Percentiles rank a stretch among this genome's conserved stretches.
Evolutionary conservation across 305 asterid genomes (phyloP).

Genomic region (Caryopteris hybrid): DNA sequence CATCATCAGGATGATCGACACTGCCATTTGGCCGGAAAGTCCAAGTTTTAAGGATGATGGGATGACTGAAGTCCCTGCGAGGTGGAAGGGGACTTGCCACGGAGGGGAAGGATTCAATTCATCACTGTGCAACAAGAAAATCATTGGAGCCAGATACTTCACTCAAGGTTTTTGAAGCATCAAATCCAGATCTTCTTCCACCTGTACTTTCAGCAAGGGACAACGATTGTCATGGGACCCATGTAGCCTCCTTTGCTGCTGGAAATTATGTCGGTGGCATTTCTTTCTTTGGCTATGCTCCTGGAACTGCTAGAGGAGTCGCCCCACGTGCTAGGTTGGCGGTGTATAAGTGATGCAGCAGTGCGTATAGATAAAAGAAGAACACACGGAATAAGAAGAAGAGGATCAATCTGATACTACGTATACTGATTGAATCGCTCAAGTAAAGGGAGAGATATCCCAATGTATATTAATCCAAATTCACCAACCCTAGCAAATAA

Average conservation of each 20-base stretch:
- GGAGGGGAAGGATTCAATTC: conserved; percentile 13
- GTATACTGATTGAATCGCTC: too few relatives aligned
- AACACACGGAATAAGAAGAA: too few relatives aligned
- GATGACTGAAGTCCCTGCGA: background rate
- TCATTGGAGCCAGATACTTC: conserved; percentile 17
- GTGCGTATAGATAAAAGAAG: too few relatives aligned
- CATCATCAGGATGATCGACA: conserved; percentile 45
- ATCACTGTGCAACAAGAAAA: conserved; percentile 9
- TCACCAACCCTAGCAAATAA: too few relatives aligned
- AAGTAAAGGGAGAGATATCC: too few relatives aligned
- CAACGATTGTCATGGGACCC: conserved; percentile 10
- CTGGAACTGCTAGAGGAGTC: conserved; percentile 9
- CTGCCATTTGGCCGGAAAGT: conserved; percentile 37
- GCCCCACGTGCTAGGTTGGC: conserved; percentile 16
- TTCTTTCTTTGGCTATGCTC: conserved; percentile 15
- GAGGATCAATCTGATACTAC: too few relatives aligned
- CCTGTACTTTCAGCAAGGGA: conserved; percentile 2
- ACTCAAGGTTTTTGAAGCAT: background rate
- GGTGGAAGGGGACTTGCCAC: conserved; percentile 16
- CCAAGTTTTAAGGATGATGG: conserved; percentile 8
- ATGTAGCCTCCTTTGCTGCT: conserved; percentile 10
- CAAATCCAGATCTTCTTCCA: background rate
- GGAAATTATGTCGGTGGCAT: conserved; percentile 10
- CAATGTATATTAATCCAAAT: too few relatives aligned
- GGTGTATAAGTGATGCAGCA: too few relatives aligned